These are phyloP conservation scores for Chenopodium quinoa DNA, from an alignment of 148 eudicot genomes.

Conservation along the genomic window DNA sequence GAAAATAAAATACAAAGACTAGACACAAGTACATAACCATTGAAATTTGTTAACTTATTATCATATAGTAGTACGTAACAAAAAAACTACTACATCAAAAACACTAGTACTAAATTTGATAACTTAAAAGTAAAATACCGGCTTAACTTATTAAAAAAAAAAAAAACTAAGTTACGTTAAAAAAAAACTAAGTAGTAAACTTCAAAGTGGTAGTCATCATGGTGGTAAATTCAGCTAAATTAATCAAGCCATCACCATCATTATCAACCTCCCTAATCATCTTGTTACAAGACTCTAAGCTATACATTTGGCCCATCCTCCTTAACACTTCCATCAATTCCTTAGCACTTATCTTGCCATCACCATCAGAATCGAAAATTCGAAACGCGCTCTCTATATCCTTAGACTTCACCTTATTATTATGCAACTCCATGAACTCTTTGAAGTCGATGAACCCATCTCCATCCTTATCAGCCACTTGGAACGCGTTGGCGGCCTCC, in stretches of 20 bases:
- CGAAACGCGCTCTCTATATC: constrained; percentile 47
- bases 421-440: constrained; percentile 57
- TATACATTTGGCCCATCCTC: constrained; percentile 56
- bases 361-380: constrained; percentile 53
- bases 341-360: constrained; percentile 56
- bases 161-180: neutral
- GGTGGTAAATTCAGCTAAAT: constrained; percentile 42
- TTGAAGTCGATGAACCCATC: constrained; percentile 57
- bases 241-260: constrained; percentile 62
- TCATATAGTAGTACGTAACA: too few relatives aligned
- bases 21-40: too few relatives aligned
- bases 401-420: constrained; percentile 35
- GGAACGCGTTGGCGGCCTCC: constrained; percentile 35
- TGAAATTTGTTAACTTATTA: too few relatives aligned
- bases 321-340: constrained; percentile 49
- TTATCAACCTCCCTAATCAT: constrained; percentile 51
- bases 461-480: constrained; percentile 48
- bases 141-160: too few relatives aligned
- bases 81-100: too few relatives aligned
- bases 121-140: too few relatives aligned
- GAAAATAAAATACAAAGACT: too few relatives aligned
- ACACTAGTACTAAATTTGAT: too few relatives aligned
- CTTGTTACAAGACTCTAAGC: constrained; percentile 46
- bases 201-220: constrained; percentile 61
- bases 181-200: neutral